These are phyloP conservation scores for Sambucus nigra DNA, from an alignment of 129 eudicot species.

Conservation along the genomic window DNA sequence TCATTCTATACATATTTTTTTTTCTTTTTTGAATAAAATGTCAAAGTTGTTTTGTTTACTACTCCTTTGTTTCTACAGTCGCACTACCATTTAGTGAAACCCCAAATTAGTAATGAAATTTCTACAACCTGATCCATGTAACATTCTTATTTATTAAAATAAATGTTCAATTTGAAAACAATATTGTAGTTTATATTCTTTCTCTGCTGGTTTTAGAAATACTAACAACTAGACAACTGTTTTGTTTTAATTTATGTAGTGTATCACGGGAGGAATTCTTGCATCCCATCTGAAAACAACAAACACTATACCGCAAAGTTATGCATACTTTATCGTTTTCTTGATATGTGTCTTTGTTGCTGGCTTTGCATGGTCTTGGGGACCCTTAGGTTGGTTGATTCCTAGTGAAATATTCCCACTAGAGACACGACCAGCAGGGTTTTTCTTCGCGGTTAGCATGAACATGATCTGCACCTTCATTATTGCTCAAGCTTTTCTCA, in stretches of 20 bases:
- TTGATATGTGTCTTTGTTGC: constrained; percentile 40
- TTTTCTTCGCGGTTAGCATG: constrained; percentile 40
- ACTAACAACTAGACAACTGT: too few relatives aligned
- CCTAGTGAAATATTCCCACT: constrained; percentile 65
- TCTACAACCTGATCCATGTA: too few relatives aligned
- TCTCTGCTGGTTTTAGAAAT: too few relatives aligned
- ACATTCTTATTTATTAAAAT: too few relatives aligned
- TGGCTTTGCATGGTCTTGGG: constrained; percentile 84
- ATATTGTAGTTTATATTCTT: too few relatives aligned
- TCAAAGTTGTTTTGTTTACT: too few relatives aligned
- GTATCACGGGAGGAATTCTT: constrained; percentile 32
- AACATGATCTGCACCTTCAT: constrained; percentile 63
- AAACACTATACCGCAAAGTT: constrained; percentile 17
- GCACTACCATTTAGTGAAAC: too few relatives aligned
- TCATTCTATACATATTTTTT: too few relatives aligned
- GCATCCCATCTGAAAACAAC: constrained; percentile 24
- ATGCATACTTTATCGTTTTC: constrained; percentile 23
- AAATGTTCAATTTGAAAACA: too few relatives aligned
- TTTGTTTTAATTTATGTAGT: constrained; percentile 11
- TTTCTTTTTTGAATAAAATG: too few relatives aligned
- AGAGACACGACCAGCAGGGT: constrained; percentile 53
- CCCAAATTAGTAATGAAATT: too few relatives aligned
- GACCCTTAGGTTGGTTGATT: constrained; percentile 67
- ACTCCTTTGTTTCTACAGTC: too few relatives aligned
- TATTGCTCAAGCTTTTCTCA: constrained; percentile 57